Evolutionary conservation across 345 rosid genomes (phyloP).

Genomic region (Moringa oleifera): DNA sequence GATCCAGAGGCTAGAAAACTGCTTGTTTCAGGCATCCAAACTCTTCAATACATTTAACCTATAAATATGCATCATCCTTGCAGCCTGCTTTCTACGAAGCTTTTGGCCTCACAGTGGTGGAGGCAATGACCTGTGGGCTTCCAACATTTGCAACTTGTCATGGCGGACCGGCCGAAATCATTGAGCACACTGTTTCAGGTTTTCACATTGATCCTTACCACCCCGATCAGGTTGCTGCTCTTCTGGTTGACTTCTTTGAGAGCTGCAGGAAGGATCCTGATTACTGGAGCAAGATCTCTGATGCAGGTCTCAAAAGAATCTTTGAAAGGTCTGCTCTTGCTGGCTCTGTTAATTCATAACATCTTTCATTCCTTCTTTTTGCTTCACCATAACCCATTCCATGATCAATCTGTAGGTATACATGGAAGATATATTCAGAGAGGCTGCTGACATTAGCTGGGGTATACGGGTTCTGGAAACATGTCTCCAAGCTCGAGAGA

Average conservation of each 20-base stretch:
- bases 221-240: conserved; percentile 34
- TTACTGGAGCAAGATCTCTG: conserved; percentile 41
- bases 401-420: conserved; percentile 30
- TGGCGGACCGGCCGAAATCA: conserved; percentile 54
- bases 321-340: conserved; percentile 34
- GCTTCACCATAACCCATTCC: neutral
- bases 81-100: conserved; percentile 58
- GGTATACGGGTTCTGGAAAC: conserved; percentile 60
- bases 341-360: too few species aligned
- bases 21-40: neutral
- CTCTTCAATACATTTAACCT: too few species aligned
- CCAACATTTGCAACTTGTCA: conserved; percentile 60
- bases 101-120: conserved; percentile 57
- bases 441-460: conserved; percentile 48
- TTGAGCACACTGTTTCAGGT: conserved; percentile 46
- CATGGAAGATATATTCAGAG: conserved; percentile 57
- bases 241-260: conserved; percentile 36
- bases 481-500: conserved; percentile 52
- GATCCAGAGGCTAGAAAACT: neutral
- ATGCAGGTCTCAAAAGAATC: conserved; percentile 41
- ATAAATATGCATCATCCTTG: neutral
- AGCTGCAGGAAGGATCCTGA: conserved; percentile 29
- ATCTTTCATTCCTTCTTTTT: neutral
- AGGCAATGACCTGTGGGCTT: conserved; percentile 50
- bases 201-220: conserved; percentile 53